These are phyloP conservation scores for Cenococcum geophilum DNA, from an alignment of 495 filamentous ascomycete genomes.

Conservation along the genomic window DNA sequence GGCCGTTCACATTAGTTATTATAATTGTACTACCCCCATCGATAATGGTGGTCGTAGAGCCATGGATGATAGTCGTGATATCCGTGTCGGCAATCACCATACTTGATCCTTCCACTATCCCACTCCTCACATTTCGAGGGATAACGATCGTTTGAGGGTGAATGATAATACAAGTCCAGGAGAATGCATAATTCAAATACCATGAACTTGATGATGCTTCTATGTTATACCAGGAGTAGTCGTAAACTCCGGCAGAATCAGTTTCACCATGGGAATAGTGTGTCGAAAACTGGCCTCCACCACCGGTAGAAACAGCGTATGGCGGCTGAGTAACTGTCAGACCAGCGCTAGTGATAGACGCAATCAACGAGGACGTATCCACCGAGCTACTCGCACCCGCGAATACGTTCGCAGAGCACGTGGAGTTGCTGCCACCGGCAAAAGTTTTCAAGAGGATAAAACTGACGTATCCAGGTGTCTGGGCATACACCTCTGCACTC, in stretches of 20 bases:
- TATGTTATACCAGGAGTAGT: background rate
- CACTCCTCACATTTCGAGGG: background rate
- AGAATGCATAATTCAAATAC: background rate
- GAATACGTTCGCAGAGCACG: background rate
- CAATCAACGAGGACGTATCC: conserved; percentile 4
- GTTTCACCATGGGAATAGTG: background rate
- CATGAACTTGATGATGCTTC: conserved; percentile 15
- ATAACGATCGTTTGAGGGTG: conserved; percentile 9
- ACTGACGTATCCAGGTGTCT: background rate
- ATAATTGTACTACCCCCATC: conserved; percentile 5
- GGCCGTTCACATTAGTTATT: conserved; percentile 5
- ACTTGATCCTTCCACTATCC: background rate
- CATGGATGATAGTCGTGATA: conserved; percentile 17
- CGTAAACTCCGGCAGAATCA: background rate
- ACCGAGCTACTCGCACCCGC: background rate
- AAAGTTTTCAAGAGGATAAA: conserved; percentile 4
- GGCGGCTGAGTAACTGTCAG: background rate
- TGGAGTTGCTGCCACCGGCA: background rate
- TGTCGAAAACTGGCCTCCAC: conserved; percentile 3
- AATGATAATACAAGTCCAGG: conserved; percentile 8
- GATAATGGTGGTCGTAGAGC: conserved; percentile 7
- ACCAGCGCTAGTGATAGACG: conserved; percentile 5
- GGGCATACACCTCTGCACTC: background rate
- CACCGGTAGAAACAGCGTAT: background rate
- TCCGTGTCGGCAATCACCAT: background rate